These are phyloP conservation scores for Zygosaccharomyces gambellarensis DNA, from an alignment of 805 yeast species.

Conservation along the genomic window DNA sequence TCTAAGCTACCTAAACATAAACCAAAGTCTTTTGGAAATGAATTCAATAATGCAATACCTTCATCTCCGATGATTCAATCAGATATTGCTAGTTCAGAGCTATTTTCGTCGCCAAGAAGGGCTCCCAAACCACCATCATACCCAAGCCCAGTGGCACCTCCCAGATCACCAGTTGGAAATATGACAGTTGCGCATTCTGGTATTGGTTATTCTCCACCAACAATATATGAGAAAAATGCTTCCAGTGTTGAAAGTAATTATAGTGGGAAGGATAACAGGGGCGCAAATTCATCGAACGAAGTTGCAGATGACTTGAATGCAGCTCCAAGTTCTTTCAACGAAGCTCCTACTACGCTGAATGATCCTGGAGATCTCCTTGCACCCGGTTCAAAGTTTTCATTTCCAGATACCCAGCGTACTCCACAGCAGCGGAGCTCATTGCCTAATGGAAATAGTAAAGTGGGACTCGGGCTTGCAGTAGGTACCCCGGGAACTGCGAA, in stretches of 20 bases:
- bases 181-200: constrained; percentile 10
- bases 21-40: constrained; percentile 13
- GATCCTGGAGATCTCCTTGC: neutral
- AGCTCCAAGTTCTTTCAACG: neutral
- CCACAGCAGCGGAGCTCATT: neutral
- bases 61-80: constrained; percentile 16
- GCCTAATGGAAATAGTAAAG: neutral
- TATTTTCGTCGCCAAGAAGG: constrained; percentile 62
- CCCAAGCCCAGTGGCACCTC: constrained; percentile 41
- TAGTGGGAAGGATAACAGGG: neutral
- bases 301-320: constrained; percentile 4
- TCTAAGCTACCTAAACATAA: constrained; percentile 7
- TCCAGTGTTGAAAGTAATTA: constrained; percentile 3
- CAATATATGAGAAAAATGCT: constrained; percentile 23
- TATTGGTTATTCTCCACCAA: constrained; percentile 23
- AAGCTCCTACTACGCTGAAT: neutral
- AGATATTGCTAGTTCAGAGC: constrained; percentile 17
- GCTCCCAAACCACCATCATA: constrained; percentile 65
- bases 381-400: neutral
- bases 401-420: neutral
- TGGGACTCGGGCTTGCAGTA: constrained; percentile 3
- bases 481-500: constrained; percentile 6
- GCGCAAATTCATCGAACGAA: constrained; percentile 1
- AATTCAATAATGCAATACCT: constrained; percentile 9
- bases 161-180: constrained; percentile 27